A percentile compares a stretch with the other conserved stretches of the same genome.
phyloP scores from a whole-genome alignment of 2,329 filamentous ascomycete genomes.

The Xylaria sp. region DNA sequence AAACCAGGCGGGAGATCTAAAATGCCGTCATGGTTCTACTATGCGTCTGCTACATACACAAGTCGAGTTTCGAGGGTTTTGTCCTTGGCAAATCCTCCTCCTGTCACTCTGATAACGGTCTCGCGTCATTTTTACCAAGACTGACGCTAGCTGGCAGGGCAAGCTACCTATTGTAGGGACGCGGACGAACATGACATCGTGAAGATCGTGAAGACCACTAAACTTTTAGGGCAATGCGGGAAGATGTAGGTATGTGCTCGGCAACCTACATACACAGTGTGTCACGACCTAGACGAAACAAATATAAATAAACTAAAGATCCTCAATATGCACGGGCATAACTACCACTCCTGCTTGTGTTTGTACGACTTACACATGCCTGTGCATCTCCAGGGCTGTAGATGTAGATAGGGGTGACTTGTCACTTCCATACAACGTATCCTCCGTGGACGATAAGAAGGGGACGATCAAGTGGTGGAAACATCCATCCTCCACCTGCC shows the following conservation, averaged over 20 bases:
- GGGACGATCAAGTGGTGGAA: neutral
- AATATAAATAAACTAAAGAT: too few species aligned
- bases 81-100: neutral
- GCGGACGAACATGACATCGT: too few species aligned
- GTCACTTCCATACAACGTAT: neutral
- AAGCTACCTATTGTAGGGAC: neutral
- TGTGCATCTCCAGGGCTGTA: neutral
- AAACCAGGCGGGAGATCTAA: neutral
- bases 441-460: neutral
- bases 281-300: too few species aligned
- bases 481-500: neutral
- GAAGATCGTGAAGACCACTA: too few species aligned
- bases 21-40: neutral
- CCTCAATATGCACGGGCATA: too few species aligned
- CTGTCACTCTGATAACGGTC: constrained; percentile 15
- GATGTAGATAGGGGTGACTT: neutral
- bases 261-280: too few species aligned
- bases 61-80: neutral
- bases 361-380: too few species aligned
- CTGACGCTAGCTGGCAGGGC: too few species aligned
- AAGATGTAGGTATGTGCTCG: too few species aligned
- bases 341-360: neutral
- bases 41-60: too few species aligned
- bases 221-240: too few species aligned
- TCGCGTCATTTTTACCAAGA: constrained; percentile 13